Base-by-base conservation (phyloP, 768 basidiomycete species). In the Phaeolepiota aurea region DNA sequence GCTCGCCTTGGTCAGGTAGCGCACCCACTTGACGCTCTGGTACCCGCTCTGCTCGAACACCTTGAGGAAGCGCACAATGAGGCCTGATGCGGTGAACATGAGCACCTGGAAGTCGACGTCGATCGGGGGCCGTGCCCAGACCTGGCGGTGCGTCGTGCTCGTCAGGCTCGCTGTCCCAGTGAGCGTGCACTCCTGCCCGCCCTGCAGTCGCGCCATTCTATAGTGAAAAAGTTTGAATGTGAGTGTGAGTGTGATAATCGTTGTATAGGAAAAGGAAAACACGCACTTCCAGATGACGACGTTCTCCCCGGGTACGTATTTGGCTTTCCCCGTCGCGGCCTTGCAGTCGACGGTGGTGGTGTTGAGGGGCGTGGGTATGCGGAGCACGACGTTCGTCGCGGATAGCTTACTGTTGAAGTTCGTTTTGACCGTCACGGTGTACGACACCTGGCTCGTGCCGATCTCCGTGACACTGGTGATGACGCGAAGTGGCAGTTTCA, bases 61-160 rank as follows among this genome's bases (percentile, higher is more conserved):
- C 60, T 97, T 98, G 55, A 99, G 64, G 74, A 97, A 99, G 40
- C 94, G 77, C 32, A 99, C 96, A 38, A 94, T 85, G 53, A 99
- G 60, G 1, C 96, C 96, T 9, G 94, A 97, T 9, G 96, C 75
- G 0, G 96, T 98, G 62, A 98, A 90, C 96, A 99, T 99, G 50
- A 99, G 72, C 43, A 99, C 96, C 65, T 93, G 91, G 65, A 99
- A 99, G 60, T 99, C 96, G 47, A 98, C 82, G 50, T 94, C 89
- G 54, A 99, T 98, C 4, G 96, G 96, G 13, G 96, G 96, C 41
- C 96, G 72, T 2, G 93, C 92, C 96, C 96, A 99, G 3, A 94
- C 82, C 72, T 97, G 92, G 22, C 91, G 82, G 44, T 79, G 75
- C 0, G 96, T 99, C 21, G 91, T 94, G 44, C 79, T 77, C 1